Evolutionary conservation across 1,284 basidiomycete species (phyloP).

Genomic region (Pyrrhoderma lamaoense): DNA sequence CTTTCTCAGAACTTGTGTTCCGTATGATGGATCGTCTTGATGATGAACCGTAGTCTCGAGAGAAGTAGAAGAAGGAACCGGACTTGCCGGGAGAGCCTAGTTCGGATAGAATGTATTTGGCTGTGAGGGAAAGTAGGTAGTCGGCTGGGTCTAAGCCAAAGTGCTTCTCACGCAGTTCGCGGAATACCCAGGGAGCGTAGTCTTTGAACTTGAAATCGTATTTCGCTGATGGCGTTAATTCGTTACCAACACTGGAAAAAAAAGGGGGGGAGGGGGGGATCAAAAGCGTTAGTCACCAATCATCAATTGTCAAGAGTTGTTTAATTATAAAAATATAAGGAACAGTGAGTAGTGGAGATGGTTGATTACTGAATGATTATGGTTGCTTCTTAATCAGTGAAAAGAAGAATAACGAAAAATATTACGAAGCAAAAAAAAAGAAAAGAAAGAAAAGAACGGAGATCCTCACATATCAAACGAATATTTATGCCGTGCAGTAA

Average conservation of each 20-base stretch:
- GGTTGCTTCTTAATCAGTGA: no score
- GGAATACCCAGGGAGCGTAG: conserved; percentile 97
- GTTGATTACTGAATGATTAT: no score
- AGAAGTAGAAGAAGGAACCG: conserved; percentile 99
- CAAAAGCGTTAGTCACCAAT: no score
- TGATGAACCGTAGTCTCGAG: conserved; percentile 98
- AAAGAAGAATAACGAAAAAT: no score
- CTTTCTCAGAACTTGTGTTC: conserved; percentile 91
- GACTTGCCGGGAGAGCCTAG: conserved; percentile 98
- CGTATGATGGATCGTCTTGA: conserved; percentile 94
- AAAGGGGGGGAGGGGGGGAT: conserved; percentile 11
- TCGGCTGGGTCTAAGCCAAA: conserved; percentile 97
- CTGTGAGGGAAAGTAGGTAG: conserved; percentile 92
- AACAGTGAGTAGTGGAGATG: no score
- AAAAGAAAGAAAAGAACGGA: no score
- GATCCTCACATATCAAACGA: conserved; percentile 87
- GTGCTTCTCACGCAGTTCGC: conserved; percentile 87
- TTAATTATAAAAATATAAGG: no score
- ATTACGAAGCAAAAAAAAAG: no score
- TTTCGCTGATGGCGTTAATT: conserved; percentile 92
- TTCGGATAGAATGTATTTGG: conserved; percentile 97
- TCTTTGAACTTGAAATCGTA: conserved; percentile 99
- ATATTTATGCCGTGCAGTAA: conserved; percentile 86
- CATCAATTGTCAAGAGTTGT: no score
- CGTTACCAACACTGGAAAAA: conserved; percentile 76